Evolutionary conservation across 768 basidiomycete species (phyloP).

Genomic region (Multifurca ochricompacta): DNA sequence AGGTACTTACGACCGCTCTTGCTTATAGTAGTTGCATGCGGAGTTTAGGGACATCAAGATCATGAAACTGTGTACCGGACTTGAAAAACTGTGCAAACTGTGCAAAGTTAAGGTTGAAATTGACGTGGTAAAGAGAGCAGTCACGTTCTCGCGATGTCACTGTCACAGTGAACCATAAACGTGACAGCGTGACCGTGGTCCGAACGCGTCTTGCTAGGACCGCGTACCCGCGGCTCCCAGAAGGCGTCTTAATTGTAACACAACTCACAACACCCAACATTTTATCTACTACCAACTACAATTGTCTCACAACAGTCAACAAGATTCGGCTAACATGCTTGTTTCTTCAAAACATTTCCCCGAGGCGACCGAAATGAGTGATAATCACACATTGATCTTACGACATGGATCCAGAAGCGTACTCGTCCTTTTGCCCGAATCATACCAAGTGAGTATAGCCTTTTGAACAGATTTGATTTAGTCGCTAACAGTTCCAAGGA

Average conservation of each 20-base stretch:
- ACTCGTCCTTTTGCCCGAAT: slow-evolving; percentile 9
- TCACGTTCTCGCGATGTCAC: too few species aligned
- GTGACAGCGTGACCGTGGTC: not conserved
- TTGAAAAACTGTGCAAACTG: too few species aligned
- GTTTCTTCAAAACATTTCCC: slow-evolving; percentile 11
- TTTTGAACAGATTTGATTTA: not conserved
- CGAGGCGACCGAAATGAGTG: not conserved
- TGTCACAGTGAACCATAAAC: too few species aligned
- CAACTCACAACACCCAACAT: not conserved
- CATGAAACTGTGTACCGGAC: too few species aligned
- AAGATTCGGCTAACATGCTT: not conserved
- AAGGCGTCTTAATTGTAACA: not conserved
- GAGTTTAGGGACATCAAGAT: too few species aligned
- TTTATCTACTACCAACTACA: not conserved
- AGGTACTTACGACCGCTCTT: too few species aligned
- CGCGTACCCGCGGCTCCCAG: not conserved
- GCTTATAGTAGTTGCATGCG: too few species aligned
- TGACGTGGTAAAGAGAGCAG: too few species aligned
- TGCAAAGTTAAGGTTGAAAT: too few species aligned
- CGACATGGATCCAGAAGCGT: not conserved
- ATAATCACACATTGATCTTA: slow-evolving; percentile 1
- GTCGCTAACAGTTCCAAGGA: not conserved
- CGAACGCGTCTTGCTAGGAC: not conserved
- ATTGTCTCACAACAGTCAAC: not conserved
- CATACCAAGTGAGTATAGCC: not conserved